Base-by-base conservation (phyloP, 2,329 filamentous ascomycete species). In the Lachnellula suecica region DNA sequence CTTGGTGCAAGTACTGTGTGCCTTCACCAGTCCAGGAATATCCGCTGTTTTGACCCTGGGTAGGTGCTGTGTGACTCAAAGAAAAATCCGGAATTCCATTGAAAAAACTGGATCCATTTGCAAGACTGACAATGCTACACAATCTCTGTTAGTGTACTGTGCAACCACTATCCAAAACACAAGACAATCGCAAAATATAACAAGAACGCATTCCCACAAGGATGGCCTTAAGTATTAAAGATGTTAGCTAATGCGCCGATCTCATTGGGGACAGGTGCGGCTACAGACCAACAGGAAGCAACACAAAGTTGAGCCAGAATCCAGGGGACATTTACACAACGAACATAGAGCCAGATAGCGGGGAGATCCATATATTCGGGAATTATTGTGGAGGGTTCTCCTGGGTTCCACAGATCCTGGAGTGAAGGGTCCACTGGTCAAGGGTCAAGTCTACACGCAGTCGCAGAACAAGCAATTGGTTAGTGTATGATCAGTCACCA, bases 61-160 rank as follows among this genome's bases (percentile, higher is more conserved):
- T 51, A 62, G 64, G 62, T 66, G 63, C 65, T 66, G 65, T 67
- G 53, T 63, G 61, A 63, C 47, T 56, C 37, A 65, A 66, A 64
- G 65, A 63, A 67, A 66, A 59, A 56, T 56, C 60, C 44, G 63
- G 38, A 23, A 60, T 51, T 61, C 60, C 63, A 54, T 58, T 55
- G 51, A 50, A 37, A 56, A 60, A 61, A 49, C 49, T 48, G 37
- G 59, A 47, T 58, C 54, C 58, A 53, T 56, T 63, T 51, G 58
- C 40, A 41, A 57, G 42, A 47, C 51, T 58, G 48, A 60, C 61
- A 49, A 53, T 55, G 64, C 65, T 68, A 62, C 55, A 66, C 57
- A 38, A 63, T 62, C 51, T 56, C 49, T 63, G 65, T 68, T 63
- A 68, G 66, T 68, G 58, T 66, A 52, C 60, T 65, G 59, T 65